A percentile compares a stretch with the other conserved stretches of the same genome.
phyloP scores from a whole-genome alignment of 495 filamentous ascomycete species.

The Physcia stellaris region DNA sequence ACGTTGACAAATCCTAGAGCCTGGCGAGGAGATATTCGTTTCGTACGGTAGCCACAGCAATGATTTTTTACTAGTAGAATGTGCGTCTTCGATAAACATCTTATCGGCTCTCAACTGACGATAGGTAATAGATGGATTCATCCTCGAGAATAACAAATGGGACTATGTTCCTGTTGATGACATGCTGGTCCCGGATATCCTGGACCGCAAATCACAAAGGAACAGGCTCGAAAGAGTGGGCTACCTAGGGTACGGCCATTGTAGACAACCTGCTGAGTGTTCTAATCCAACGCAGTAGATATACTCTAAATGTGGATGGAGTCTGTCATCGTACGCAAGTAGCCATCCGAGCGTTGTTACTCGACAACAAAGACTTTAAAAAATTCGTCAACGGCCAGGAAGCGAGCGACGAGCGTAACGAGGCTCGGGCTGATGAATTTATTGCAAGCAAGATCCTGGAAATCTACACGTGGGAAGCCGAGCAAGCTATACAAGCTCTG shows the following conservation, averaged over 20 bases:
- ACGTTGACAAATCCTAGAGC: conserved; percentile 14
- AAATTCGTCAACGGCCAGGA: conserved; percentile 31
- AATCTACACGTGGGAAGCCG: conserved; percentile 9
- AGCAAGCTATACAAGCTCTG: conserved; percentile 20
- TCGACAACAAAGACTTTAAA: conserved; percentile 25
- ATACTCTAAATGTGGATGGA: conserved; percentile 44
- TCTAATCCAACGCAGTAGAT: too few relatives aligned
- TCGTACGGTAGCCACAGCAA: conserved; percentile 71
- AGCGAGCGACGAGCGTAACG: conserved; percentile 20
- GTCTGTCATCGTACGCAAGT: conserved; percentile 63
- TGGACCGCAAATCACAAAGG: conserved; percentile 30
- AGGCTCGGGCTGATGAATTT: conserved; percentile 17
- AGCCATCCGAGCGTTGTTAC: conserved; percentile 40
- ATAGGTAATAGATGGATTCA: conserved; percentile 50
- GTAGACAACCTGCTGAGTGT: too few relatives aligned
- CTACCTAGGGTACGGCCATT: too few relatives aligned
- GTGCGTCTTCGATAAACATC: conserved; percentile 20
- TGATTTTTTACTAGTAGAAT: conserved; percentile 71
- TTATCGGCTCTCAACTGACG: not conserved
- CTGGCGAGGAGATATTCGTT: conserved; percentile 64
- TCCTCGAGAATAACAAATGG: conserved; percentile 50
- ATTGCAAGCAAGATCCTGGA: conserved; percentile 14
- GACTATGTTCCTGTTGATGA: conserved; percentile 60
- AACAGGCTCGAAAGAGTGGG: too few relatives aligned
- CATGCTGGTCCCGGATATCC: conserved; percentile 50